Percentiles rank a stretch among this genome's conserved stretches.
phyloP scores from a whole-genome alignment of 345 rosid genomes.

The Brassica juncea region DNA sequence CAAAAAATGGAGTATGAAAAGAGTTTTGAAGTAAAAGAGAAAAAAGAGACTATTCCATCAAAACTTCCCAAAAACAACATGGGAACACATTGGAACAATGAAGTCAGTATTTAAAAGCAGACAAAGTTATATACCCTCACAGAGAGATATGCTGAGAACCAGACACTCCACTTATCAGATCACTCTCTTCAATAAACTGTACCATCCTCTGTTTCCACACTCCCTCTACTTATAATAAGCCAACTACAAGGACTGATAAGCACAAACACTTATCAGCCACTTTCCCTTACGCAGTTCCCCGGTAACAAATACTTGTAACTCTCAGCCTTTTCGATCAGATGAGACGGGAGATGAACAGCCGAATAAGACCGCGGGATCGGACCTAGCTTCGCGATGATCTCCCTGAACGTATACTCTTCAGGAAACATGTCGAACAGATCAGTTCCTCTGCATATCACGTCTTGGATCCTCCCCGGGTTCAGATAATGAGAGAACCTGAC shows the following conservation, averaged over 20 bases:
- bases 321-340: constrained; percentile 67
- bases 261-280: constrained; percentile 52
- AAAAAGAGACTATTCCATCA: constrained; percentile 29
- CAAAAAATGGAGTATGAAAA: constrained; percentile 22
- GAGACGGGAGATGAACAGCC: constrained; percentile 78
- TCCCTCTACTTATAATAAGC: constrained; percentile 27
- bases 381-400: constrained; percentile 88
- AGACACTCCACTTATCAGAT: constrained; percentile 38
- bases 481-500: constrained; percentile 86
- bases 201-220: constrained; percentile 33
- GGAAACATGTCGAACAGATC: constrained; percentile 91
- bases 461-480: constrained; percentile 76
- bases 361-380: constrained; percentile 73
- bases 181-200: constrained; percentile 28
- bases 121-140: constrained; percentile 33
- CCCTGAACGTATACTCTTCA: constrained; percentile 87
- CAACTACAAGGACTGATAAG: constrained; percentile 32
- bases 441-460: constrained; percentile 78
- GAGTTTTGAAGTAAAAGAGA: constrained; percentile 6
- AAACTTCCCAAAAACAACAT: constrained; percentile 35
- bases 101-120: constrained; percentile 35
- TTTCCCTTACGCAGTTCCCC: constrained; percentile 78
- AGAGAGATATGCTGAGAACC: constrained; percentile 22
- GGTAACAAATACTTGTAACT: constrained; percentile 78
- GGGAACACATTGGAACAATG: constrained; percentile 32